A percentile compares a stretch with the other conserved stretches of the same genome.
Conservation (phyloP, 2,329 filamentous ascomycete genomes). For the Cercospora sojina region DNA sequence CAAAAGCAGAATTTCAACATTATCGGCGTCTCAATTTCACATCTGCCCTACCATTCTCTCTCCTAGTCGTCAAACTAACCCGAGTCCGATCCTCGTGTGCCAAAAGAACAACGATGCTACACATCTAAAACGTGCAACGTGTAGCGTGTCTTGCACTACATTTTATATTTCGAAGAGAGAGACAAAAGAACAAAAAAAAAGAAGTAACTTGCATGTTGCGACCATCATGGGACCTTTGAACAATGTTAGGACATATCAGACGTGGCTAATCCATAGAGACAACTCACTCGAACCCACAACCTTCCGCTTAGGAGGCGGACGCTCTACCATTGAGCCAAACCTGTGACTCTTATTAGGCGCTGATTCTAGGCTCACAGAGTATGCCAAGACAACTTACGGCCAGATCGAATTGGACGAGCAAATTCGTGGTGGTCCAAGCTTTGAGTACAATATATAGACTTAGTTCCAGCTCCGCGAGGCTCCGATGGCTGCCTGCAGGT, state of each 20-base stretch:
- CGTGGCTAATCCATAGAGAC: neutral
- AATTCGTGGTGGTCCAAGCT: slow-evolving; percentile 8
- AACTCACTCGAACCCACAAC: slow-evolving; percentile 23
- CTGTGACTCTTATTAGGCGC: no score
- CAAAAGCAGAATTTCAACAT: neutral
- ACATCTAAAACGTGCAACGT: no score
- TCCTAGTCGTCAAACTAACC: neutral
- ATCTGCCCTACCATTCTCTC: neutral
- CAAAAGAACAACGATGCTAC: neutral
- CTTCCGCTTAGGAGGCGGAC: slow-evolving; percentile 29
- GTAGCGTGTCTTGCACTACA: no score
- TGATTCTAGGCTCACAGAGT: neutral
- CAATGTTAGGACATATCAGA: neutral
- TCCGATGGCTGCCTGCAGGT: neutral
- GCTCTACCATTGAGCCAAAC: slow-evolving; percentile 27
- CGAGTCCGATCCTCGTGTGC: no score
- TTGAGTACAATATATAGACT: slow-evolving; percentile 8
- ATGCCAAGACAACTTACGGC: neutral
- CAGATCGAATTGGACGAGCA: slow-evolving; percentile 2
- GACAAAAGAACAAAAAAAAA: neutral
- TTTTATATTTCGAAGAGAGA: no score
- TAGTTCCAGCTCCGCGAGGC: neutral
- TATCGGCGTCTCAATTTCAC: neutral
- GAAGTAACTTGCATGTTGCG: neutral
- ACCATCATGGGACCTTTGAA: slow-evolving; percentile 7